These are phyloP conservation scores for Rhynchosporium agropyri DNA, from an alignment of 2,329 filamentous ascomycete genomes.

Conservation along the genomic window DNA sequence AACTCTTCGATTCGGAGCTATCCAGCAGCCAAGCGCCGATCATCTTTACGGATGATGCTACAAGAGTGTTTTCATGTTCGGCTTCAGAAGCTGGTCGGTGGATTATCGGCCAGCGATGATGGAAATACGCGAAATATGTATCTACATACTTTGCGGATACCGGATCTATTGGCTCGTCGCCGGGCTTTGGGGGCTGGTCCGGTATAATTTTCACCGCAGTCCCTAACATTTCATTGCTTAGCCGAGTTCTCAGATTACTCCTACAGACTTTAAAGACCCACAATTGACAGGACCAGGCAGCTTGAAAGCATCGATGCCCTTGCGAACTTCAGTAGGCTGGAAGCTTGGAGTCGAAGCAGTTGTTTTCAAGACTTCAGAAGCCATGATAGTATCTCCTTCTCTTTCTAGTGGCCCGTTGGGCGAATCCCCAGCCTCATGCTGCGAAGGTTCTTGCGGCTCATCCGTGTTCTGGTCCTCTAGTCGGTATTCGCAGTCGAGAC, in stretches of 20 bases:
- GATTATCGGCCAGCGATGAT: conserved; percentile 48
- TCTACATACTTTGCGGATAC: conserved; percentile 32
- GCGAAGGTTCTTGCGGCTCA: background rate
- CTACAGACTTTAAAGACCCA: background rate
- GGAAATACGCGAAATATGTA: conserved; percentile 47
- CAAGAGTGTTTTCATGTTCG: conserved; percentile 38
- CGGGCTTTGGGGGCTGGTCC: background rate
- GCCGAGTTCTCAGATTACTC: too few relatives aligned
- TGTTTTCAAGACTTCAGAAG: background rate
- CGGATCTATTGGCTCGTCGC: conserved; percentile 17
- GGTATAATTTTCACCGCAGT: conserved; percentile 1
- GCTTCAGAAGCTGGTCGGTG: conserved; percentile 45
- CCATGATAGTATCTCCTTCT: conserved; percentile 4
- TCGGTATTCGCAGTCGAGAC: conserved; percentile 45
- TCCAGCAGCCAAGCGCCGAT: conserved; percentile 46
- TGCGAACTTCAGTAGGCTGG: background rate
- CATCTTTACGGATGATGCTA: conserved; percentile 44
- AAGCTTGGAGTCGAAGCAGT: background rate
- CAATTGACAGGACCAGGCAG: conserved; percentile 10
- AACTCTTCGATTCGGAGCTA: conserved; percentile 36
- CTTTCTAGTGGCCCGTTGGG: background rate
- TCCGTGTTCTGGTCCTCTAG: conserved; percentile 13
- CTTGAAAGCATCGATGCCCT: background rate
- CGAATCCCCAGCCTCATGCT: background rate
- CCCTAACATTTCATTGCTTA: background rate